These are phyloP conservation scores for Mychonastes homosphaera DNA, from an alignment of 139 green algal genomes.

Conservation along the genomic window DNA sequence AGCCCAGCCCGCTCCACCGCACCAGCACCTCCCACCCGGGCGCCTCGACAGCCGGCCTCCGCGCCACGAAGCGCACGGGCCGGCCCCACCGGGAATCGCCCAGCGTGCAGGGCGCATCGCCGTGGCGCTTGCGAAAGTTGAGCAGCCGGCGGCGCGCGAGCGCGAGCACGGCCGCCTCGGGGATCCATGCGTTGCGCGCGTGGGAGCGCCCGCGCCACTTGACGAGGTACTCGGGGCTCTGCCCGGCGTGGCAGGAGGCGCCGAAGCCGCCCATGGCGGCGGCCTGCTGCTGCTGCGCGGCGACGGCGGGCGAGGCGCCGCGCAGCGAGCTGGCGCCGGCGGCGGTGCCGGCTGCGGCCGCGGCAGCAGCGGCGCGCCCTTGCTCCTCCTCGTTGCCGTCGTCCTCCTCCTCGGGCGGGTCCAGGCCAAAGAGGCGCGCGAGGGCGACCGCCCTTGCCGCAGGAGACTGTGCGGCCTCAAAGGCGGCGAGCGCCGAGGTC, in stretches of 20 bases:
- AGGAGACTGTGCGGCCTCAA: too few species aligned
- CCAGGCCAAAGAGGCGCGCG: too few species aligned
- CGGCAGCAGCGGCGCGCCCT: background rate
- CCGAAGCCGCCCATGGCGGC: too few species aligned
- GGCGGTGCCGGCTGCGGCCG: background rate
- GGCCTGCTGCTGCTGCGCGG: background rate
- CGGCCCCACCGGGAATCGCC: constrained; percentile 34
- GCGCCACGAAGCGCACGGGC: constrained; percentile 52
- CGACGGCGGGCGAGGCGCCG: background rate
- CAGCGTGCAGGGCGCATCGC: constrained; percentile 28
- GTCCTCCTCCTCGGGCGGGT: too few species aligned
- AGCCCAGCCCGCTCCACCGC: constrained; percentile 64
- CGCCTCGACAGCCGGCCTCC: constrained; percentile 43
- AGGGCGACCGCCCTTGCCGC: too few species aligned
- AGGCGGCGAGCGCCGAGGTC: too few species aligned
- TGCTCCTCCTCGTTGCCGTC: too few species aligned
- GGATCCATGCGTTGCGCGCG: constrained; percentile 72
- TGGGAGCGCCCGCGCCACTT: constrained; percentile 66
- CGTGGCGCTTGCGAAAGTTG: constrained; percentile 69
- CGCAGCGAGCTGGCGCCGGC: background rate
- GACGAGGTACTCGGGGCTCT: constrained; percentile 71
- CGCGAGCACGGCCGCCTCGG: constrained; percentile 44
- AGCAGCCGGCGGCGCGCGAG: constrained; percentile 67
- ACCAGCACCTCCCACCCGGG: constrained; percentile 85
- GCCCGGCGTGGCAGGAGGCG: too few species aligned